These are phyloP conservation scores for Clarireedia sp. DNA, from an alignment of 2,329 filamentous ascomycete genomes.

Conservation along the genomic window DNA sequence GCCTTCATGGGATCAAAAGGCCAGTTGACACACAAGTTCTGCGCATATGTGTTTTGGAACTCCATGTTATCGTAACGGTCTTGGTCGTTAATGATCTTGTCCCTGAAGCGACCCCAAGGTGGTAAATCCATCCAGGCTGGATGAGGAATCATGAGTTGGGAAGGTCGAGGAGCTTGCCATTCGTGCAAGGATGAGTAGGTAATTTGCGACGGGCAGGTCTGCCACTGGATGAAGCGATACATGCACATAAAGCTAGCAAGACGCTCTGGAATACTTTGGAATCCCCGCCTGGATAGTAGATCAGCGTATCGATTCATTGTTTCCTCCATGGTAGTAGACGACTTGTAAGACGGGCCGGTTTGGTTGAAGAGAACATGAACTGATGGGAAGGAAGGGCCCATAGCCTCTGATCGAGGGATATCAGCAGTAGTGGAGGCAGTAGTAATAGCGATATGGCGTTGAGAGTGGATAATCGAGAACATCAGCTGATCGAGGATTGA, in stretches of 20 bases:
- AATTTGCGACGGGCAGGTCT: slow-evolving; percentile 14
- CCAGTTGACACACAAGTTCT: slow-evolving; percentile 24
- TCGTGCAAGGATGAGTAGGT: slow-evolving; percentile 19
- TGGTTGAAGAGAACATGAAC: slow-evolving; percentile 25
- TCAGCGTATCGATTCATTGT: slow-evolving; percentile 24
- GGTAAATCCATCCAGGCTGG: slow-evolving; percentile 29
- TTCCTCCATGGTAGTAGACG: slow-evolving; percentile 18
- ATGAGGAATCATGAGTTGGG: slow-evolving; percentile 28
- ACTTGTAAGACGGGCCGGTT: slow-evolving; percentile 14
- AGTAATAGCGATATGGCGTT: slow-evolving; percentile 19
- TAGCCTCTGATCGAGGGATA: slow-evolving; percentile 15
- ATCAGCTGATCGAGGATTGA: slow-evolving; percentile 26
- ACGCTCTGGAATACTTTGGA: slow-evolving; percentile 24
- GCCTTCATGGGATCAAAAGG: slow-evolving; percentile 22
- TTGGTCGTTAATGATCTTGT: slow-evolving; percentile 31
- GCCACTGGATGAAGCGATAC: slow-evolving; percentile 27
- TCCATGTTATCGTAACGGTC: slow-evolving; percentile 32
- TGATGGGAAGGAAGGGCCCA: slow-evolving; percentile 21
- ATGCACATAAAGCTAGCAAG: slow-evolving; percentile 28
- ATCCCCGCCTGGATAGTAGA: slow-evolving; percentile 22
- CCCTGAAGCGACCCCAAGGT: slow-evolving; percentile 30
- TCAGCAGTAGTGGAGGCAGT: slow-evolving; percentile 6
- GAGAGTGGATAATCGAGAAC: slow-evolving; percentile 23
- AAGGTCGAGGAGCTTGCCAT: slow-evolving; percentile 17
- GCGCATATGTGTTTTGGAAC: slow-evolving; percentile 25